Conservation (phyloP, 441 rosid species). For the Euphorbia celastroides region DNA sequence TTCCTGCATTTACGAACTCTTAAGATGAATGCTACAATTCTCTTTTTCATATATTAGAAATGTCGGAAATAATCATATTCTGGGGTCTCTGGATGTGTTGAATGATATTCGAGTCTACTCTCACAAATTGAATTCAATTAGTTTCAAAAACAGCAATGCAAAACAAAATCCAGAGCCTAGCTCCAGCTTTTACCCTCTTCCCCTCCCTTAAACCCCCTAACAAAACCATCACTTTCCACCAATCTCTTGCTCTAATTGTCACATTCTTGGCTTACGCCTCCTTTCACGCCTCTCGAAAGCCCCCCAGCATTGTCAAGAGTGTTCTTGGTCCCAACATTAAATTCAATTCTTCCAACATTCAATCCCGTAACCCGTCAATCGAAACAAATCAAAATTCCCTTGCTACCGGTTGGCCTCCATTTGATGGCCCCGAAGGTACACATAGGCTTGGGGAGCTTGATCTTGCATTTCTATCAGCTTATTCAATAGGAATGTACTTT, state of each 20-base stretch:
- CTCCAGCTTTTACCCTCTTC: slow-evolving; percentile 53
- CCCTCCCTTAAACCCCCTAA: slow-evolving; percentile 54
- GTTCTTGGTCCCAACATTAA: slow-evolving; percentile 54
- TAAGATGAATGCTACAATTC: neutral
- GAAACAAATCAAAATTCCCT: slow-evolving; percentile 21
- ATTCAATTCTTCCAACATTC: slow-evolving; percentile 14
- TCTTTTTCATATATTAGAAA: too few species aligned
- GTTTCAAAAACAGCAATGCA: slow-evolving; percentile 38
- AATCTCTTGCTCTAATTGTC: slow-evolving; percentile 42
- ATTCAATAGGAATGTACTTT: slow-evolving; percentile 79
- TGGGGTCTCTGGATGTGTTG: too few species aligned
- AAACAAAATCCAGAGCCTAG: slow-evolving; percentile 25
- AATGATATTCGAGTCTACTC: too few species aligned
- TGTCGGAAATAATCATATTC: neutral
- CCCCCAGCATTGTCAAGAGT: slow-evolving; percentile 92
- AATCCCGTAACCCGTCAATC: neutral
- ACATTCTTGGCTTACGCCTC: slow-evolving; percentile 88
- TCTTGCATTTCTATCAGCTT: slow-evolving; percentile 67
- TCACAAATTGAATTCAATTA: too few species aligned
- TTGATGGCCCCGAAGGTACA: slow-evolving; percentile 58
- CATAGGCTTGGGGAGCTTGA: slow-evolving; percentile 86
- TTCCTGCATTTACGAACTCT: neutral
- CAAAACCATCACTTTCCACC: slow-evolving; percentile 61
- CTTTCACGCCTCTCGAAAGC: slow-evolving; percentile 93
- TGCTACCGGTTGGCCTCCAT: slow-evolving; percentile 77